Evolutionary conservation across 2,329 filamentous ascomycete species (phyloP).

Genomic region (Chalaropsis ovoidea): DNA sequence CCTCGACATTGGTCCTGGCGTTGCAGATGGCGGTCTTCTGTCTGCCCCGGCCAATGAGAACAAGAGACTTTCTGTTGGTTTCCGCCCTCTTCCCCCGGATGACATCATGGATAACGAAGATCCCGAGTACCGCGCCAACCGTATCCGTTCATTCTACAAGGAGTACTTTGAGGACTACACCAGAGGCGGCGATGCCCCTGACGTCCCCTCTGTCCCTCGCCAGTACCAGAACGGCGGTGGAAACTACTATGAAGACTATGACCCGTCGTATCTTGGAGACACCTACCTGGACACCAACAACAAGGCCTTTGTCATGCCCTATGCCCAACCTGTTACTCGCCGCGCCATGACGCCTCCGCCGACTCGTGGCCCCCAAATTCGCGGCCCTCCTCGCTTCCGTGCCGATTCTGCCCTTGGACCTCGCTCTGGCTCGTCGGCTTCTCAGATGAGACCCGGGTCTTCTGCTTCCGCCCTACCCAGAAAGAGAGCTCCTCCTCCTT

Average conservation of each 20-base stretch:
- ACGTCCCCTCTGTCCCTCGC: constrained; percentile 36
- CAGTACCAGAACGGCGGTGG: constrained; percentile 29
- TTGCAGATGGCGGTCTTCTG: constrained; percentile 34
- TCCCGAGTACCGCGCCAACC: constrained; percentile 86
- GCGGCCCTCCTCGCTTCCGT: constrained; percentile 34
- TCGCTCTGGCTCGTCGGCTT: constrained; percentile 32
- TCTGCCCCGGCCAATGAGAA: constrained; percentile 46
- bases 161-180: constrained; percentile 93
- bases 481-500: constrained; percentile 52
- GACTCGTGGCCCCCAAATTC: constrained; percentile 38
- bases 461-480: constrained; percentile 45
- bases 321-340: constrained; percentile 72
- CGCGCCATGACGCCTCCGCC: constrained; percentile 95
- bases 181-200: constrained; percentile 30
- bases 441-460: constrained; percentile 46
- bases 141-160: constrained; percentile 98
- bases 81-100: constrained; percentile 80
- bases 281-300: constrained; percentile 57
- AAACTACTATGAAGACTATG: constrained; percentile 64
- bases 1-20: constrained; percentile 28
- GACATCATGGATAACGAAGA: constrained; percentile 73
- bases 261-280: constrained; percentile 58
- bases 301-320: constrained; percentile 68
- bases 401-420: constrained; percentile 26
- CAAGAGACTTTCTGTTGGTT: constrained; percentile 55